Base-by-base conservation (phyloP, 2,329 filamentous ascomycete species). In the Nannizziopsis barbatae region DNA sequence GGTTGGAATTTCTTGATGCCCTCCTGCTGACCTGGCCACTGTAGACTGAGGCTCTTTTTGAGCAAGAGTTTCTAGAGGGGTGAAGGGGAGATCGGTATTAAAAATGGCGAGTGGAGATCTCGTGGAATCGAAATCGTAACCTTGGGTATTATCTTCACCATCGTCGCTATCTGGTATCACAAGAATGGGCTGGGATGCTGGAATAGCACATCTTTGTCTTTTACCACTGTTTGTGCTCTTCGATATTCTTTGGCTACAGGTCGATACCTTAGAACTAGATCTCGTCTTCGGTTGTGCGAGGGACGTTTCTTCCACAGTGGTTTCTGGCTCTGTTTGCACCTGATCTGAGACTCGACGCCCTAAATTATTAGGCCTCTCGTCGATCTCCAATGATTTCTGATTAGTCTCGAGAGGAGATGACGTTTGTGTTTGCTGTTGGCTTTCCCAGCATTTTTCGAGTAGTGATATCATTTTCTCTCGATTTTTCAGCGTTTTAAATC, bases 401-500 rank as follows among this genome's bases (percentile, higher is more conserved):
- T 33, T 32, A 32, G 10, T 33, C 12, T 10, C 22, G 17, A 30
- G 40, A 12, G 36, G 30, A 12, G 35, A 38, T 33, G 14, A 2
- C 22, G 41, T 48, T 14, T 27, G 18, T 39, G 10, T 37, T 53
- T 52, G 51, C 45, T 73, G 65, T 59, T 79, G 79, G 50, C 77
- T 79, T 54, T 75, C 66, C 83, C 84, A 88, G 61, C 85, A 88
- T 58, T 80, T 76, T 45, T 84, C 70, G 10, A 89, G 67, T 9
- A 87, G 64, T 1, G 77, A 70, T 52, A 89, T 80, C 81, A 86
- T 86, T 7, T 78, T 77, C 42, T 75, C 71, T 14, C 84, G 74
- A 48, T 71, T 77, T 60, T 81, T 85, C 27, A 88, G 69, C 1
- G 80, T 70, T 59, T 88, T 89, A 65, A 89, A 88, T 0, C 82